These are phyloP conservation scores for Pouteria glomerata DNA, from an alignment of 148 eudicot species.

Conservation along the genomic window DNA sequence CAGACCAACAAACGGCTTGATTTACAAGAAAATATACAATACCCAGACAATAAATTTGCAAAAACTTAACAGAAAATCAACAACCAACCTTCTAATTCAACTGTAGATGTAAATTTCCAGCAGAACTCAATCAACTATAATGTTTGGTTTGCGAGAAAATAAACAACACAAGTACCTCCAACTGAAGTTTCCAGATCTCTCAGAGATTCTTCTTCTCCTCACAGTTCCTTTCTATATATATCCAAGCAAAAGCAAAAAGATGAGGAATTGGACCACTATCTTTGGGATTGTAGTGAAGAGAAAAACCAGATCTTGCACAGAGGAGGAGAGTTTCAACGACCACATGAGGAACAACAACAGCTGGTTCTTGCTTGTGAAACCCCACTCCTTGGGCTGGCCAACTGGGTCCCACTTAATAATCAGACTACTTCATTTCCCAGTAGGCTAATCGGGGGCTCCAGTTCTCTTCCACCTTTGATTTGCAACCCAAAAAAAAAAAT, in stretches of 20 bases:
- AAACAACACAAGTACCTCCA: conserved; percentile 13
- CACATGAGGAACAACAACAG: conserved; percentile 3
- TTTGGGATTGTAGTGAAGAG: background rate
- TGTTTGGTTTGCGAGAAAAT: conserved; percentile 9
- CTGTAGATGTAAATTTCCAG: conserved; percentile 6
- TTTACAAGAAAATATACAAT: background rate
- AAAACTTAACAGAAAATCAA: conserved; percentile 13
- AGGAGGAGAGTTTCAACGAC: conserved; percentile 20
- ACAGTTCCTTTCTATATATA: background rate
- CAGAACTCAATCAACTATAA: background rate
- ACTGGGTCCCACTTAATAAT: conserved; percentile 8
- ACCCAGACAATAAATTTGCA: conserved; percentile 17
- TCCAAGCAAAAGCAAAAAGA: conserved; percentile 3
- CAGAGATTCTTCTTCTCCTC: conserved; percentile 6
- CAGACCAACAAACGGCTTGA: background rate
- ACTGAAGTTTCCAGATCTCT: conserved; percentile 17
- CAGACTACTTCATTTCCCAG: background rate
- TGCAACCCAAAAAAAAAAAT: no score
- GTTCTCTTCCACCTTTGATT: background rate
- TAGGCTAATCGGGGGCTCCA: background rate
- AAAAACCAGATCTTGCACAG: conserved; percentile 26
- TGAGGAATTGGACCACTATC: conserved; percentile 2
- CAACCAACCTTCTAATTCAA: conserved; percentile 2
- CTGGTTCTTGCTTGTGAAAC: conserved; percentile 12
- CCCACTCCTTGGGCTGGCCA: conserved; percentile 10